Evolutionary conservation across 2,329 filamentous ascomycete genomes (phyloP).

Genomic region (Cladophialophora chaetospira): DNA sequence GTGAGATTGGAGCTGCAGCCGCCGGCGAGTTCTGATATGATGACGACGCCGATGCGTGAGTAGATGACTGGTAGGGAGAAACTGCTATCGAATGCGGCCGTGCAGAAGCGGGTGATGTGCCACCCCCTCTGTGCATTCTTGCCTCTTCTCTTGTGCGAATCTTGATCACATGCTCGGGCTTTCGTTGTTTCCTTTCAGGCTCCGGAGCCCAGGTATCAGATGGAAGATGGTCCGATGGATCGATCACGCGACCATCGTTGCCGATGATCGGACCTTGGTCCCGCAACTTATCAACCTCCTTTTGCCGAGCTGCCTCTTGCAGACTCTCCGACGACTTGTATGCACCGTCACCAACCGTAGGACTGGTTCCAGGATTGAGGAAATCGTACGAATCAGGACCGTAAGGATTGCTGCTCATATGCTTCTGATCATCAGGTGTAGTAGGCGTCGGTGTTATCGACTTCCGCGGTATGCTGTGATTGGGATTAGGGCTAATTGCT

Average conservation of each 20-base stretch:
- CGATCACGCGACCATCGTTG: slow-evolving; percentile 65
- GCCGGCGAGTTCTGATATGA: slow-evolving; percentile 26
- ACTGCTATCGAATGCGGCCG: slow-evolving; percentile 37
- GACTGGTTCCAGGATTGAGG: slow-evolving; percentile 54
- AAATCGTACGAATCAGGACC: slow-evolving; percentile 63
- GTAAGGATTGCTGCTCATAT: slow-evolving; percentile 54
- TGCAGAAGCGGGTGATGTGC: slow-evolving; percentile 28
- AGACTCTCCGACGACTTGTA: slow-evolving; percentile 45
- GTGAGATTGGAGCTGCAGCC: slow-evolving; percentile 33
- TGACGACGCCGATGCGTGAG: slow-evolving; percentile 34
- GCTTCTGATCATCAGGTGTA: slow-evolving; percentile 41
- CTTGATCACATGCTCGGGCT: slow-evolving; percentile 52
- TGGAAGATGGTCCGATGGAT: slow-evolving; percentile 67
- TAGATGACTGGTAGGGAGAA: slow-evolving; percentile 32
- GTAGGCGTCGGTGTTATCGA: slow-evolving; percentile 61
- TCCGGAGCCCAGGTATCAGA: slow-evolving; percentile 68
- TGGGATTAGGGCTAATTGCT: slow-evolving; percentile 46
- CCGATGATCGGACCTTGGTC: slow-evolving; percentile 62
- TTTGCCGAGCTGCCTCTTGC: slow-evolving; percentile 42
- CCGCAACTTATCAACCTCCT: slow-evolving; percentile 43
- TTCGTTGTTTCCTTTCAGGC: slow-evolving; percentile 58
- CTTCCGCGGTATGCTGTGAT: slow-evolving; percentile 50
- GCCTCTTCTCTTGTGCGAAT: slow-evolving; percentile 42
- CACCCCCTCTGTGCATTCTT: slow-evolving; percentile 25
- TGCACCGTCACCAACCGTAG: slow-evolving; percentile 38